Percentiles rank a stretch among this genome's conserved stretches.
Conservation (phyloP, 305 asterid species). For the Withania somnifera region DNA sequence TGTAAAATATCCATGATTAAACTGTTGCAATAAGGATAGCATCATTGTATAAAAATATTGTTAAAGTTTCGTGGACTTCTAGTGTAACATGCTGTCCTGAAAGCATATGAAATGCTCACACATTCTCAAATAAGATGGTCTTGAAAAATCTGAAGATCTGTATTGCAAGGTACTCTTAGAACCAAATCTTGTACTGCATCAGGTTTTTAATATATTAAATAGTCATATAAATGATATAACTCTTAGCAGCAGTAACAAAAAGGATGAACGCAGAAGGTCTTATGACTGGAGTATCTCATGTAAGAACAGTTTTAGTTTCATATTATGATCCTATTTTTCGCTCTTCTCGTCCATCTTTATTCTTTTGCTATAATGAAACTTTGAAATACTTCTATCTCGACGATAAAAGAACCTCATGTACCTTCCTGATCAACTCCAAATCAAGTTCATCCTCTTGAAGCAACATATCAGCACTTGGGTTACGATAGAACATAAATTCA, state of each 20-base stretch:
- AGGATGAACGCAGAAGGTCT: not conserved
- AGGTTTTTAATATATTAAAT: not conserved
- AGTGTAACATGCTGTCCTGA: not conserved
- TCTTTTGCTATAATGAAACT: not conserved
- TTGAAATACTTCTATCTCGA: not conserved
- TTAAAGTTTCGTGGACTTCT: not conserved
- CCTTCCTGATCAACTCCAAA: conserved; percentile 75
- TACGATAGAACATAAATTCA: conserved; percentile 96
- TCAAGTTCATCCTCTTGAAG: conserved; percentile 76
- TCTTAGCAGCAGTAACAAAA: not conserved
- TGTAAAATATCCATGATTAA: not conserved
- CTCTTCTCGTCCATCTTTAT: not conserved
- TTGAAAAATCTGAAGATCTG: not conserved
- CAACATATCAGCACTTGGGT: conserved; percentile 98
- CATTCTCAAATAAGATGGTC: not conserved
- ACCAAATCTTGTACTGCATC: not conserved
- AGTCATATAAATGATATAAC: not conserved
- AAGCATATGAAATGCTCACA: not conserved
- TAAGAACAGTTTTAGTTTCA: not conserved
- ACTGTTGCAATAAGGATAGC: not conserved
- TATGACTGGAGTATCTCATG: not conserved
- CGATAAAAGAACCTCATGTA: conserved; percentile 15
- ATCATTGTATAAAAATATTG: not conserved
- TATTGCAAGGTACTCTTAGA: not conserved
- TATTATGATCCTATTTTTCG: not conserved